Evolutionary conservation across 495 filamentous ascomycete species (phyloP).

Genomic region (Bacidia rubella): DNA sequence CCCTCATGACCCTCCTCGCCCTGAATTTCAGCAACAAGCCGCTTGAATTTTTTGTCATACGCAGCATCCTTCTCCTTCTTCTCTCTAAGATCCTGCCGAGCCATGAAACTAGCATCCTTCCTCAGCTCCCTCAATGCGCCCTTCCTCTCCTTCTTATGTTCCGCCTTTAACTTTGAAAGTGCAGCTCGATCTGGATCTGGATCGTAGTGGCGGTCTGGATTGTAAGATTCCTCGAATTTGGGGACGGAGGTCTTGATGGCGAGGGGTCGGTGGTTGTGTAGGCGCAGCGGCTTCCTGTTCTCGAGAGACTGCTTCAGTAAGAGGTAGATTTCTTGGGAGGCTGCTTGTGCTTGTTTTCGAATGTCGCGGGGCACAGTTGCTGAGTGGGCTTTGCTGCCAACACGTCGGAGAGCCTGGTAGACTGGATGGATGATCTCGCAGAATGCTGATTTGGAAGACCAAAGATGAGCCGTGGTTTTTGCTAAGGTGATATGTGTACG

Average conservation of each 20-base stretch:
- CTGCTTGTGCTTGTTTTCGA: background rate
- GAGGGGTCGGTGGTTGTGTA: constrained; percentile 80
- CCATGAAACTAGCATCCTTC: constrained; percentile 87
- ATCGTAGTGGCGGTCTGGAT: constrained; percentile 91
- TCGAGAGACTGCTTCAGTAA: constrained; percentile 42
- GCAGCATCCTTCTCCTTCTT: constrained; percentile 83
- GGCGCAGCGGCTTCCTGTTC: constrained; percentile 60
- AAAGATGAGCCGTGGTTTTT: constrained; percentile 45
- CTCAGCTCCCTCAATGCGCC: constrained; percentile 86
- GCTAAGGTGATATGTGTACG: constrained; percentile 44
- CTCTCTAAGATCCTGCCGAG: constrained; percentile 71
- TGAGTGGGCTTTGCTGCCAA: constrained; percentile 35
- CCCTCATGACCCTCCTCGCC: constrained; percentile 75
- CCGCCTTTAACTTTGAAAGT: constrained; percentile 60
- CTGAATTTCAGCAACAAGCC: constrained; percentile 85
- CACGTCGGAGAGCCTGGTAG: constrained; percentile 38
- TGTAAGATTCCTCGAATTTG: constrained; percentile 94
- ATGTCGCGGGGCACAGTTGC: constrained; percentile 31
- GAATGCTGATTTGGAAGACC: constrained; percentile 55
- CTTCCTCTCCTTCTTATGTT: constrained; percentile 92
- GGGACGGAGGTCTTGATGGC: constrained; percentile 81
- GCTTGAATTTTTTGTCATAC: constrained; percentile 91
- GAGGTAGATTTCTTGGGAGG: constrained; percentile 23
- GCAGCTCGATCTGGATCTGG: constrained; percentile 80
- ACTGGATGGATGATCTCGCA: constrained; percentile 55